Conservation (phyloP, 768 basidiomycete genomes). For the Amanita pseudoporphyria region DNA sequence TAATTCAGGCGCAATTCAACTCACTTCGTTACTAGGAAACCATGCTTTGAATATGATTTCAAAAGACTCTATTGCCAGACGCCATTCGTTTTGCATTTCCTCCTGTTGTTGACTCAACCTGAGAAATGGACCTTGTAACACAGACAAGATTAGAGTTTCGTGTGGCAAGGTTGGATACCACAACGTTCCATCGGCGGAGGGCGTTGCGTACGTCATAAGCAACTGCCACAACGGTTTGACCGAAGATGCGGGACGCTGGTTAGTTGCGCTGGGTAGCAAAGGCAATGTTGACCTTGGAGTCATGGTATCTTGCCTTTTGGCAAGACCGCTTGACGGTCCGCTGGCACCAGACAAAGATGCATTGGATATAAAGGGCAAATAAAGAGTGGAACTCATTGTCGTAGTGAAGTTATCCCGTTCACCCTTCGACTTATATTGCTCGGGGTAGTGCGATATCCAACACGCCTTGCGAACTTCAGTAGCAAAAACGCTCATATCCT, state of each 20-base stretch:
- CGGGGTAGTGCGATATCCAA: constrained; percentile 40
- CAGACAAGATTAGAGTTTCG: constrained; percentile 49
- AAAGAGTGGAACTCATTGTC: constrained; percentile 25
- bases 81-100: constrained; percentile 40
- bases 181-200: constrained; percentile 18
- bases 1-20: constrained; percentile 9
- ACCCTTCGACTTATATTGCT: constrained; percentile 19
- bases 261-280: constrained; percentile 20
- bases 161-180: constrained; percentile 35
- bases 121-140: constrained; percentile 48
- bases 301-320: constrained; percentile 26
- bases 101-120: constrained; percentile 23
- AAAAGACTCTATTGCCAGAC: constrained; percentile 50
- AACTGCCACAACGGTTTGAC: constrained; percentile 35
- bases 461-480: constrained; percentile 51
- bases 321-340: constrained; percentile 6
- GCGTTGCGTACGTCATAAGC: constrained; percentile 34
- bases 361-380: constrained; percentile 33
- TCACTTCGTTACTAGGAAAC: constrained; percentile 47
- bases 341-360: constrained; percentile 17
- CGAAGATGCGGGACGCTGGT: constrained; percentile 23
- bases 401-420: constrained; percentile 16
- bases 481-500: constrained; percentile 40
- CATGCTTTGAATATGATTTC: constrained; percentile 50
- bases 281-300: constrained; percentile 29